These are phyloP conservation scores for Aspergillus alliaceus DNA, from an alignment of 2,329 filamentous ascomycete genomes.

Conservation along the genomic window DNA sequence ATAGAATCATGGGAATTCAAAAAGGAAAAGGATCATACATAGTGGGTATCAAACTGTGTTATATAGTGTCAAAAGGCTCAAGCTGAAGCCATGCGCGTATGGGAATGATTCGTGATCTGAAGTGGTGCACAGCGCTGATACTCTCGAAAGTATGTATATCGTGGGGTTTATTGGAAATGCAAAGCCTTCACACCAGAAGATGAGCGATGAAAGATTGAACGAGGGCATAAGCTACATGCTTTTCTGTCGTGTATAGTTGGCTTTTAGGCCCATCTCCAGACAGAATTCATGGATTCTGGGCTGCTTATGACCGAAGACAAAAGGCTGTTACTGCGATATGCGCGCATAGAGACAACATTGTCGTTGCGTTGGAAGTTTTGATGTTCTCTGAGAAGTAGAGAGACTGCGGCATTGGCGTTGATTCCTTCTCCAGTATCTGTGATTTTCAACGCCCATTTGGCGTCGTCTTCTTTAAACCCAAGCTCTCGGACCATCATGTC, in stretches of 20 bases:
- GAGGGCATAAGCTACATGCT: not conserved
- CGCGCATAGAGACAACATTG: constrained; percentile 11
- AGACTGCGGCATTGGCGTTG: constrained; percentile 57
- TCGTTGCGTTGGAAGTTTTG: constrained; percentile 25
- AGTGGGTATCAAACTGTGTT: constrained; percentile 5
- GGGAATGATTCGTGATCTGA: not conserved
- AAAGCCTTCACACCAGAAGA: not conserved
- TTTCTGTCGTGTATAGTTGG: not conserved
- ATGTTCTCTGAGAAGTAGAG: constrained; percentile 50
- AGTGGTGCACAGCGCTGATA: not conserved
- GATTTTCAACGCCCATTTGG: constrained; percentile 57
- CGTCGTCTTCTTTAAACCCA: constrained; percentile 57
- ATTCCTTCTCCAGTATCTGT: constrained; percentile 62
- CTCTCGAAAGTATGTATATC: not conserved
- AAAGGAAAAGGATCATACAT: constrained; percentile 2
- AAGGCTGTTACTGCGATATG: constrained; percentile 16
- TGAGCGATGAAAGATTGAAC: not conserved
- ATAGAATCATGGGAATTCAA: not conserved
- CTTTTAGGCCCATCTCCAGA: constrained; percentile 42
- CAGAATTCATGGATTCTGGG: constrained; percentile 26
- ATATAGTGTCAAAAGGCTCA: not conserved
- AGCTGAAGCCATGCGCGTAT: not conserved
- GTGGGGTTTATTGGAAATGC: not conserved
- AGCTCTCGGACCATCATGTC: constrained; percentile 57
- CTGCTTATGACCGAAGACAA: constrained; percentile 27